phyloP scores from a whole-genome alignment of 1,284 basidiomycete species.

The Rugosomyces carneus region DNA sequence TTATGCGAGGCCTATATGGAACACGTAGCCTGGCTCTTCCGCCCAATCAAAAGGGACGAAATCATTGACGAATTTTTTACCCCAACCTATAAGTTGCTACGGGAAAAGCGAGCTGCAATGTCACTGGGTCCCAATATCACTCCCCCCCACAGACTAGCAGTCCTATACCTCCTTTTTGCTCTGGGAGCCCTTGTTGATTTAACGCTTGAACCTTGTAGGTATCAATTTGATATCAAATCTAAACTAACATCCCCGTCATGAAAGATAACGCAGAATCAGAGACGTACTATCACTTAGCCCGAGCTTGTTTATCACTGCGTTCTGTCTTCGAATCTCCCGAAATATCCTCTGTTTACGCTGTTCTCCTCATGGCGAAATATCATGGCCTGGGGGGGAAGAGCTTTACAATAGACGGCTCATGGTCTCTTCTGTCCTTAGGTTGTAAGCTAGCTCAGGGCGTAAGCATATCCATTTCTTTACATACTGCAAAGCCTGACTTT shows the following conservation, averaged over 20 bases:
- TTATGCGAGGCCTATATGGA: slow-evolving; percentile 65
- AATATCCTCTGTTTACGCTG: slow-evolving; percentile 54
- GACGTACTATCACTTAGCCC: slow-evolving; percentile 50
- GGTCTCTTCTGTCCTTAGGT: slow-evolving; percentile 44
- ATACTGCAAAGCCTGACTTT: neutral
- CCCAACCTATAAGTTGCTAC: slow-evolving; percentile 51
- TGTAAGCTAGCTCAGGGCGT: slow-evolving; percentile 55
- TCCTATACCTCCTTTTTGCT: slow-evolving; percentile 54
- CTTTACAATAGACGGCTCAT: slow-evolving; percentile 48
- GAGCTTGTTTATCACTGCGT: slow-evolving; percentile 45
- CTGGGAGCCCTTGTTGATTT: slow-evolving; percentile 59
- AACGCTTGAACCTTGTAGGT: slow-evolving; percentile 49
- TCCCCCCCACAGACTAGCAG: slow-evolving; percentile 49
- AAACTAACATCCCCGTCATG: neutral
- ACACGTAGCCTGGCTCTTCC: slow-evolving; percentile 55
- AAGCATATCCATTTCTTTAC: slow-evolving; percentile 21
- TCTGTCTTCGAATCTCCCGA: slow-evolving; percentile 59
- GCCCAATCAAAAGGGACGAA: slow-evolving; percentile 58
- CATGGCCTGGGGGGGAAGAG: slow-evolving; percentile 47
- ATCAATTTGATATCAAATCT: neutral
- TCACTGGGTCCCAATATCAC: slow-evolving; percentile 23
- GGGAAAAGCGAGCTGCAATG: slow-evolving; percentile 32
- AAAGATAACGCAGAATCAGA: slow-evolving; percentile 52
- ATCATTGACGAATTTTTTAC: slow-evolving; percentile 57
- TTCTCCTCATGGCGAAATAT: slow-evolving; percentile 48